Evolutionary conservation across 768 basidiomycete genomes (phyloP).

Genomic region (Neoboletus magnificus): DNA sequence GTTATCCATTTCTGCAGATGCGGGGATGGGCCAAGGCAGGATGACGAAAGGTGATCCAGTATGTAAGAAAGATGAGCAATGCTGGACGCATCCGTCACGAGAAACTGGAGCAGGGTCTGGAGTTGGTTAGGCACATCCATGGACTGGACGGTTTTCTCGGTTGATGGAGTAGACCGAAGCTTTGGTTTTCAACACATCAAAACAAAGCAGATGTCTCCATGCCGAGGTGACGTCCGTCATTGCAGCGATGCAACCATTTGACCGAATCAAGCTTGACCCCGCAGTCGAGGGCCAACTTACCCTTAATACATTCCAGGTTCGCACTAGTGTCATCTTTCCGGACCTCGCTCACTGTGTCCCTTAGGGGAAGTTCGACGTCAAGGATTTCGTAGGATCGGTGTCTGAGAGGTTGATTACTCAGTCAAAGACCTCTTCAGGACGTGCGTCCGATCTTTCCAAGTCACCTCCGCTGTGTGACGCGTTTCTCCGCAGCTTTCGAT

Average conservation of each 20-base stretch:
- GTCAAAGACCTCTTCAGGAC: slow-evolving; percentile 80
- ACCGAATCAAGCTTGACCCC: slow-evolving; percentile 43
- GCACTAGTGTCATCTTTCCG: background rate
- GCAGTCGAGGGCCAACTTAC: slow-evolving; percentile 51
- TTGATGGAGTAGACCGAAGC: background rate
- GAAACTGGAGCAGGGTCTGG: slow-evolving; percentile 61
- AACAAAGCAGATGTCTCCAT: slow-evolving; percentile 26
- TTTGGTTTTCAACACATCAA: slow-evolving; percentile 32
- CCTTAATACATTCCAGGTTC: slow-evolving; percentile 55
- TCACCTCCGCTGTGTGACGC: slow-evolving; percentile 1
- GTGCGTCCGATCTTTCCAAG: slow-evolving; percentile 44
- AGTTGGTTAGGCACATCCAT: slow-evolving; percentile 55
- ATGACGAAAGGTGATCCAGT: slow-evolving; percentile 49
- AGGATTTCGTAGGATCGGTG: slow-evolving; percentile 80
- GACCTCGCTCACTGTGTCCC: slow-evolving; percentile 6
- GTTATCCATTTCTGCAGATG: slow-evolving; percentile 73
- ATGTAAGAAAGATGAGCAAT: slow-evolving; percentile 58
- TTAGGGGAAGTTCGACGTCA: slow-evolving; percentile 88
- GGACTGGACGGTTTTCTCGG: background rate
- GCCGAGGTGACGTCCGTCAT: too few relatives aligned
- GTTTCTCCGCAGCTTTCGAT: slow-evolving; percentile 67
- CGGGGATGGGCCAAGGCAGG: slow-evolving; percentile 56
- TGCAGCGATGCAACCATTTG: slow-evolving; percentile 25
- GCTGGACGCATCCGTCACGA: slow-evolving; percentile 65
- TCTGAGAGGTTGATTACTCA: slow-evolving; percentile 86